Evolutionary conservation across 2,329 filamentous ascomycete genomes (phyloP).

Genomic region (Diplodia intermedia): DNA sequence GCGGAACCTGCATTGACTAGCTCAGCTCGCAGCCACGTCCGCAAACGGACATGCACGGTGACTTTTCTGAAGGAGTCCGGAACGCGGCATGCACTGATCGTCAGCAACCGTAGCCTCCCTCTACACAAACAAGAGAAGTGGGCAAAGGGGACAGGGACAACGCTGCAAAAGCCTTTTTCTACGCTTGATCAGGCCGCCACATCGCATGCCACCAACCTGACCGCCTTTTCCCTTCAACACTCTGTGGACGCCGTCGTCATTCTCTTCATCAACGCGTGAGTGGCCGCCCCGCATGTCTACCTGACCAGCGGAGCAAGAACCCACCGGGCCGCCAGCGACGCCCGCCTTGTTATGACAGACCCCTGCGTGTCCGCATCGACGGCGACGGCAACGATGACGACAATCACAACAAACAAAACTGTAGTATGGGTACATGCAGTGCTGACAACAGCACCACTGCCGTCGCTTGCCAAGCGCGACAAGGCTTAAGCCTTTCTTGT

Average conservation of each 20-base stretch:
- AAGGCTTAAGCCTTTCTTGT: slow-evolving; percentile 5
- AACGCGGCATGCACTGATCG: neutral
- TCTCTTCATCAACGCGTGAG: neutral
- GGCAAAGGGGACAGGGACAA: neutral
- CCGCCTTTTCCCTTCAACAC: slow-evolving; percentile 7
- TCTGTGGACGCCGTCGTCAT: neutral
- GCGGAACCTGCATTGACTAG: neutral
- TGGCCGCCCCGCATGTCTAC: neutral
- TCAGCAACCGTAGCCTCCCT: neutral
- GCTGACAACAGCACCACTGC: neutral
- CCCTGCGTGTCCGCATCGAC: neutral
- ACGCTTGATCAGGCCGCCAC: slow-evolving; percentile 3
- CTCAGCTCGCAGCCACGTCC: slow-evolving; percentile 6
- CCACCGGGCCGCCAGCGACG: neutral
- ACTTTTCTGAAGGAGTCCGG: slow-evolving; percentile 6
- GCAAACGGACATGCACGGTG: neutral
- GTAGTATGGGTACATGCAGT: neutral
- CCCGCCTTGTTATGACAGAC: neutral
- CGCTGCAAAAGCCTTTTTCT: neutral
- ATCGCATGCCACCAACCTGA: slow-evolving; percentile 20
- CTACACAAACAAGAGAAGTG: neutral
- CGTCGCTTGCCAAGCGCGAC: neutral
- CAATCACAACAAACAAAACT: neutral
- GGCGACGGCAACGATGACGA: neutral
- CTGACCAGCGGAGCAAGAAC: neutral